Base-by-base conservation (phyloP, 129 eudicot species). In the Arctium minus region DNA sequence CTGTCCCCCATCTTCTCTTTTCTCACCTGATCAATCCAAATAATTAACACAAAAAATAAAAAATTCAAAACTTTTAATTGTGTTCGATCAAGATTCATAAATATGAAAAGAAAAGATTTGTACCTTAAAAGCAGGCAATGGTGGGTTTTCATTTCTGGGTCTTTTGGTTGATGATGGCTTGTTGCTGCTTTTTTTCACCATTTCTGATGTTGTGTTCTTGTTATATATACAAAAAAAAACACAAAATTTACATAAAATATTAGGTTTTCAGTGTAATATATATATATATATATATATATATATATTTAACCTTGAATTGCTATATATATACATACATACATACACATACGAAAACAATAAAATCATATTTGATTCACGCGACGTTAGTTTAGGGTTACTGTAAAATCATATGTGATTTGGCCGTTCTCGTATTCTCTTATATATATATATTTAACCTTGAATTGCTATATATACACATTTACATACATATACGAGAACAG, bases 1-100 rank as follows among this genome's bases (percentile, higher is more conserved):
- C 97, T 92, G 99, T 96, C 99, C 87, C 99, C 99, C 99, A 96
- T 93, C 91, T 96, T 96, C 89, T 96, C 99, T 93, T 96, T 96
- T 89, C 94, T 92, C 90, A 90, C 99, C 99, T 96, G 88, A 84
- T 84, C 77, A 79, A 40, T 65, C 84, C 60, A 80, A 76, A 70
- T 60, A 76, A 79, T 79, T 27, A 85, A 36, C 82, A 79, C 70
- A 85, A 75, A 81, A 71, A 32, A 27, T 30, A 85, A 79, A 78
- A 76, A 32, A 36, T 30, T 62, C 31, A 30, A 77, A 80, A 60
- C 7, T 65, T 83, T 71, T 71, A 83, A 76, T 76, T 69, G 86
- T 69, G 86, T 37, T 64, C 27, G 27, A 22, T 75, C 73, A 86
- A 84, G 67, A 39, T 76, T 39, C 36, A 75, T 82, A 79, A 46